These are phyloP conservation scores for Geotrichum ghanense DNA, from an alignment of 805 yeast species.

Conservation along the genomic window DNA sequence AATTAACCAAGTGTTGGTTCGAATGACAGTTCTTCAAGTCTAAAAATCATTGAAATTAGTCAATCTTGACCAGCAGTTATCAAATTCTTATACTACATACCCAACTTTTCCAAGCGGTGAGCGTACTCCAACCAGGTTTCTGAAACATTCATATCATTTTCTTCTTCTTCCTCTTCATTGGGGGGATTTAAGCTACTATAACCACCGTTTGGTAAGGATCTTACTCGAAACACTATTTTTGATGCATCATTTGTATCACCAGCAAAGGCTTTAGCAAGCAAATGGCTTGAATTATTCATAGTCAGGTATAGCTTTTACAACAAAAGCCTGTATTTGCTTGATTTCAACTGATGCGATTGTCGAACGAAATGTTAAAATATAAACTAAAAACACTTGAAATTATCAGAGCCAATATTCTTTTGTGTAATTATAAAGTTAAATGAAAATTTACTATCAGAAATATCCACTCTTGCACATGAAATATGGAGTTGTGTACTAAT, in stretches of 20 bases:
- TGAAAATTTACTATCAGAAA: too few species aligned
- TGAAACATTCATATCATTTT: not conserved
- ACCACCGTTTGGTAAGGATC: not conserved
- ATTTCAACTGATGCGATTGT: too few species aligned
- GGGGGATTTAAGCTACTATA: not conserved
- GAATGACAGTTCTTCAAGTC: not conserved
- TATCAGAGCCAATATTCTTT: not conserved
- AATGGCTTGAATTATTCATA: not conserved
- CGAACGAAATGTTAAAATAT: too few species aligned
- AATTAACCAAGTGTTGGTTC: not conserved
- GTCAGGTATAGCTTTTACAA: not conserved
- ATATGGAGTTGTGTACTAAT: too few species aligned
- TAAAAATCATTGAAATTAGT: too few species aligned
- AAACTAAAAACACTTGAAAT: not conserved
- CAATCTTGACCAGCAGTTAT: not conserved
- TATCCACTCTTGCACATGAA: too few species aligned
- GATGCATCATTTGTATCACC: not conserved
- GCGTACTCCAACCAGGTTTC: constrained; percentile 1
- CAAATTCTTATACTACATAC: not conserved
- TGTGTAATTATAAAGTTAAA: not conserved
- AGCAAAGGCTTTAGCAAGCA: constrained; percentile 2
- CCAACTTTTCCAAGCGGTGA: not conserved
- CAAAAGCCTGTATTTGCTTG: not conserved
- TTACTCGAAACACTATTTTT: not conserved
- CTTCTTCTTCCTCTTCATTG: not conserved